Base-by-base conservation (phyloP, 148 eudicot species). In the Camellia granthamiana region DNA sequence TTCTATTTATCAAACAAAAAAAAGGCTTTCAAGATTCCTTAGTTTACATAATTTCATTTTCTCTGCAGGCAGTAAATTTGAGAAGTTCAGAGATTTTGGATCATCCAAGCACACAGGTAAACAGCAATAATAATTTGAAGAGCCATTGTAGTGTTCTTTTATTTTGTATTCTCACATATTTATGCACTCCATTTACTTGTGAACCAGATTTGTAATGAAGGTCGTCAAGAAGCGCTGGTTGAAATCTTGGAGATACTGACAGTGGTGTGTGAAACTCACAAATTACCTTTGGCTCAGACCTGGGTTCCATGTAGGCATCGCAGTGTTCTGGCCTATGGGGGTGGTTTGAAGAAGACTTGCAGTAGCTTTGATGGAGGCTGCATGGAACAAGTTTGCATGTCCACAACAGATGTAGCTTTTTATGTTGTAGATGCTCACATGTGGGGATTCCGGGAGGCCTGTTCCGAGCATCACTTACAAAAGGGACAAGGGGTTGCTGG, bases 381-480 rank as follows among this genome's bases (percentile, higher is more conserved):
- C 82, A 94, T 91, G 94, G 99, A 88, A 41, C 90, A 90, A 85
- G 85, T 92, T 49, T 96, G 99, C 88, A 93, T 96, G 98, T 96
- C 99, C 65, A 92, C 97, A 82, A 91, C 95, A 16, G 99, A 92
- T 84, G 92, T 89, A 64, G 97, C 98, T 82, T 90, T 85, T 77
- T 96, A 96, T 84, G 91, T 96, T 77, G 93, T 94, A 30, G 98
- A 96, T 81, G 89, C 97, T 85, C 91, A 81, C 75, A 87, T 91
- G 91, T 94, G 97, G 98, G 98, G 95, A 78, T 96, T 96, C 82
- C 88, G 93, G 41, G 98, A 96, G 49, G 99, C 99, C 62, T 96
- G 99, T 84, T 87, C 91, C 51, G 98, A 96, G 88, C 97, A 94
- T 85, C 99, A 96, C 87, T 85, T 96, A 75, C 94, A 89, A 81